A percentile compares a stretch with the other conserved stretches of the same genome.
These are phyloP conservation scores for Vinca major DNA, from an alignment of 305 asterid genomes.

Conservation along the genomic window DNA sequence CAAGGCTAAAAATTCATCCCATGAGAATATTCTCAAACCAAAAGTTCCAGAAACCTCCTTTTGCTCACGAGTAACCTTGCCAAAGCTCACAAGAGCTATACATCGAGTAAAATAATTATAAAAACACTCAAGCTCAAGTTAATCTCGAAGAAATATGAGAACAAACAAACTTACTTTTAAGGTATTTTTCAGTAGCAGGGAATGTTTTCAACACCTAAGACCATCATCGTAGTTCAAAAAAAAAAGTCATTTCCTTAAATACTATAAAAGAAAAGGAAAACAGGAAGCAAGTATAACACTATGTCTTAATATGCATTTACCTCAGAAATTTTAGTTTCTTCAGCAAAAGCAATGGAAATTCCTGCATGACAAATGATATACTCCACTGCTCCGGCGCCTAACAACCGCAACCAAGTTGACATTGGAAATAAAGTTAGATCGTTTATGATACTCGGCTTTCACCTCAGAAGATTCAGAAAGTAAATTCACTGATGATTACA, in stretches of 20 bases:
- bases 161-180: slow-evolving; percentile 45
- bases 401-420: slow-evolving; percentile 14
- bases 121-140: neutral
- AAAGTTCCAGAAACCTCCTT: slow-evolving; percentile 39
- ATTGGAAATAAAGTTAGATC: neutral
- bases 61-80: slow-evolving; percentile 43
- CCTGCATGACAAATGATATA: slow-evolving; percentile 71
- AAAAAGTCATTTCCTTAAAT: slow-evolving; percentile 14
- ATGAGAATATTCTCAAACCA: slow-evolving; percentile 46
- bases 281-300: neutral
- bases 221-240: neutral
- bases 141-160: slow-evolving; percentile 6
- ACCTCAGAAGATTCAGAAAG: neutral
- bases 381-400: slow-evolving; percentile 81
- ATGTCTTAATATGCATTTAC: slow-evolving; percentile 16
- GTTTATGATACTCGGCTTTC: neutral
- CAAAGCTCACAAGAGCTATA: slow-evolving; percentile 71
- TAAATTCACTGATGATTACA: neutral
- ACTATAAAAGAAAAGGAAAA: neutral
- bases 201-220: slow-evolving; percentile 60
- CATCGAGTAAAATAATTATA: slow-evolving; percentile 10
- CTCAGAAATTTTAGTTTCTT: slow-evolving; percentile 63
- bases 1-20: slow-evolving; percentile 75
- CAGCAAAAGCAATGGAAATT: slow-evolving; percentile 59
- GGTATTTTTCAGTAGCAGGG: slow-evolving; percentile 43